phyloP scores from a whole-genome alignment of 345 rosid species.

The Linum lewisii region DNA sequence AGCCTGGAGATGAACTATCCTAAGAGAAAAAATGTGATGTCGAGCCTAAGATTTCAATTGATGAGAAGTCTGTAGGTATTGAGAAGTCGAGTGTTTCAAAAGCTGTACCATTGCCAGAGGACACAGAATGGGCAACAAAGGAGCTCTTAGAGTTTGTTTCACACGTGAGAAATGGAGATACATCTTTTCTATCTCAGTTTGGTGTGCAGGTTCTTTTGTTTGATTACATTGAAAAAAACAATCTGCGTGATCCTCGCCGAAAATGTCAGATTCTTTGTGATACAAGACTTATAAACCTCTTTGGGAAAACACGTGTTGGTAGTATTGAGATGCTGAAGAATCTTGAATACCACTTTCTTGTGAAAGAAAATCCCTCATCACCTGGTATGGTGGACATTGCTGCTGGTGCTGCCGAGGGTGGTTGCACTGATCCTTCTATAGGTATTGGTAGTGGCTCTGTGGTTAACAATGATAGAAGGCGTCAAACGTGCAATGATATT shows the following conservation, averaged over 20 bases:
- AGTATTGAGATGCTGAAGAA: slow-evolving; percentile 89
- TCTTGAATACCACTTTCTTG: slow-evolving; percentile 67
- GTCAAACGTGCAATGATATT: slow-evolving; percentile 41
- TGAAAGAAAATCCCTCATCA: slow-evolving; percentile 32
- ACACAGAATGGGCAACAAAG: slow-evolving; percentile 68
- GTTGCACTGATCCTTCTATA: slow-evolving; percentile 11
- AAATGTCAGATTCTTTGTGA: slow-evolving; percentile 72
- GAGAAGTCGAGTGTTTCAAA: slow-evolving; percentile 20
- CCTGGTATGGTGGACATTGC: slow-evolving; percentile 21
- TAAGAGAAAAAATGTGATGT: slow-evolving; percentile 42
- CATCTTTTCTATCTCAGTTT: slow-evolving; percentile 40
- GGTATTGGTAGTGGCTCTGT: slow-evolving; percentile 22
- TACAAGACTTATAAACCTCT: slow-evolving; percentile 50
- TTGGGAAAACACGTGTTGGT: slow-evolving; percentile 57
- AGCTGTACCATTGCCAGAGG: slow-evolving; percentile 22
- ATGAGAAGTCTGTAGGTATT: slow-evolving; percentile 16
- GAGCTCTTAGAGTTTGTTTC: slow-evolving; percentile 79
- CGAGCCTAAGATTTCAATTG: slow-evolving; percentile 20
- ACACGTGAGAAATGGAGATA: slow-evolving; percentile 65
- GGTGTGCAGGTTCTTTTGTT: slow-evolving; percentile 69
- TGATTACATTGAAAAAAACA: slow-evolving; percentile 53
- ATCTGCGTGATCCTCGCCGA: slow-evolving; percentile 68
- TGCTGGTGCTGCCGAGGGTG: slow-evolving; percentile 16
- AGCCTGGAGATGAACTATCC: slow-evolving; percentile 31
- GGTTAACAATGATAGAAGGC: slow-evolving; percentile 35